A percentile compares a stretch with the other conserved stretches of the same genome.
phyloP scores from a whole-genome alignment of 352 stramenopile species.

The Pythium vanterpoolii region DNA sequence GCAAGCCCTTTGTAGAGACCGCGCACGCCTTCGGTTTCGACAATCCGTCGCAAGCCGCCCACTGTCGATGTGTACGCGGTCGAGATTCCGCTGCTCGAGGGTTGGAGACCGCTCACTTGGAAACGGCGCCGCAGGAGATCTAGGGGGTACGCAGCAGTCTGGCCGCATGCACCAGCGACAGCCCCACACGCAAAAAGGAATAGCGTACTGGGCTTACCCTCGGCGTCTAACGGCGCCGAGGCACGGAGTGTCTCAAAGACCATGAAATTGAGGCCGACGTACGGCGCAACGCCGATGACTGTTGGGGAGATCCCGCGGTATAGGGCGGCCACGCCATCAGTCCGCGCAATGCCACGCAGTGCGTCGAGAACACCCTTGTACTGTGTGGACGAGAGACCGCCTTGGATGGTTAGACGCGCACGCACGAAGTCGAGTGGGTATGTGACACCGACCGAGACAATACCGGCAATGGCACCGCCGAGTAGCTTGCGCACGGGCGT shows the following conservation, averaged over 20 bases:
- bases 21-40: constrained; percentile 45
- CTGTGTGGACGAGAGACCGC: constrained; percentile 49
- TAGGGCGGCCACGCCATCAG: constrained; percentile 54
- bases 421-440: constrained; percentile 76
- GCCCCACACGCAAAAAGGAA: constrained; percentile 61
- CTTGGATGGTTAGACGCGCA: constrained; percentile 68
- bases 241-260: constrained; percentile 66
- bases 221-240: constrained; percentile 35
- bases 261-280: constrained; percentile 76
- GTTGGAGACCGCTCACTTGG: constrained; percentile 55
- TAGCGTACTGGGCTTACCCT: constrained; percentile 47
- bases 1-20: constrained; percentile 66
- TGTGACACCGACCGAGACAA: constrained; percentile 63
- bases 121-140: constrained; percentile 72
- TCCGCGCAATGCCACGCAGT: constrained; percentile 40
- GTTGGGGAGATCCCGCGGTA: constrained; percentile 64
- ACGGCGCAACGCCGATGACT: constrained; percentile 66
- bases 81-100: constrained; percentile 5
- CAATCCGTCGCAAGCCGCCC: constrained; percentile 42
- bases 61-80: constrained; percentile 50
- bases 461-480: constrained; percentile 52
- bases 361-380: constrained; percentile 66
- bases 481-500: constrained; percentile 50
- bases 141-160: constrained; percentile 74
- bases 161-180: constrained; percentile 57